phyloP scores from a whole-genome alignment of 2,329 filamentous ascomycete species.

The Pestalotiopsis sp. region DNA sequence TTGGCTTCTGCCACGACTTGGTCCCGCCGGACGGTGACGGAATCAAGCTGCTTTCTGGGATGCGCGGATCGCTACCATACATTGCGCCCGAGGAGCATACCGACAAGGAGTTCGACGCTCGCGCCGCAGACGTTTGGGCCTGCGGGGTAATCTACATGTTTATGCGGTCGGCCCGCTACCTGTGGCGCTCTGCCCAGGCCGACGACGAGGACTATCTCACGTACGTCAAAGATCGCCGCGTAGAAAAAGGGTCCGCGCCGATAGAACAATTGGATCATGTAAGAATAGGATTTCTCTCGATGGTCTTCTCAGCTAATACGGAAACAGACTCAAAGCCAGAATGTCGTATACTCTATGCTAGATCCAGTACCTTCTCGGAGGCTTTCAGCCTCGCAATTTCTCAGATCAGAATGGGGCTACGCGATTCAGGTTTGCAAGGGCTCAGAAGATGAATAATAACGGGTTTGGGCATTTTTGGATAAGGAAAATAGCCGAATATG shows the following conservation, averaged over 20 bases:
- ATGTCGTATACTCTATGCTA: conserved; percentile 1
- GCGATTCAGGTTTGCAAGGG: not conserved
- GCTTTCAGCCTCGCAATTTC: conserved; percentile 1
- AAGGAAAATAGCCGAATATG: too few relatives aligned
- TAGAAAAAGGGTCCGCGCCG: conserved; percentile 93
- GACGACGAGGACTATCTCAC: conserved; percentile 96
- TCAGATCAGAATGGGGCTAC: conserved; percentile 1
- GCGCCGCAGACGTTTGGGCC: conserved; percentile 96
- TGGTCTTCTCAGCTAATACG: not conserved
- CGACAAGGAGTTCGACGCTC: conserved; percentile 92
- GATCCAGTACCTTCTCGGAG: not conserved
- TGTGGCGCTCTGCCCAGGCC: conserved; percentile 96
- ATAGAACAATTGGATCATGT: conserved; percentile 95
- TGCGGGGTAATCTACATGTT: conserved; percentile 99
- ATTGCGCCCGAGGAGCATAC: conserved; percentile 96
- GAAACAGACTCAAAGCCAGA: not conserved
- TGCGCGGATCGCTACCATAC: conserved; percentile 95
- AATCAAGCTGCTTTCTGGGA: conserved; percentile 94
- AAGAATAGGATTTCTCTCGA: conserved; percentile 40
- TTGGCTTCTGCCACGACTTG: conserved; percentile 98
- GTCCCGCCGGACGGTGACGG: conserved; percentile 99
- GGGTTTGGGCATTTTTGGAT: too few relatives aligned
- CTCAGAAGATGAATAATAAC: not conserved
- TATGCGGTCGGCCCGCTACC: conserved; percentile 91
- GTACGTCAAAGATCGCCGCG: conserved; percentile 87